Conservation (phyloP, 2,329 filamentous ascomycete species). For the Hortaea werneckii region DNA sequence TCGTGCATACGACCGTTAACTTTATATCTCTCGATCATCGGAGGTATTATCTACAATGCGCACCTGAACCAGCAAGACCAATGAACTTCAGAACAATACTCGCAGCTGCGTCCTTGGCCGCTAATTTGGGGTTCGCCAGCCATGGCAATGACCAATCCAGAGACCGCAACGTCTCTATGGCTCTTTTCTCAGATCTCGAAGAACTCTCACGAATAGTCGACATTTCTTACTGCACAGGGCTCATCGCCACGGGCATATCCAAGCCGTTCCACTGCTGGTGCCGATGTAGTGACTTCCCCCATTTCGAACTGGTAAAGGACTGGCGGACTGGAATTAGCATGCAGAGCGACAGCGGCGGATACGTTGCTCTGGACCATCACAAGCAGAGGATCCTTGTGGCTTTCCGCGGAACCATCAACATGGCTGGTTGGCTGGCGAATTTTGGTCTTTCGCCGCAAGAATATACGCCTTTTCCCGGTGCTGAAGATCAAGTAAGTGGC, state of each 20-base stretch:
- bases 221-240: slow-evolving; percentile 83
- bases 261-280: slow-evolving; percentile 78
- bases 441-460: slow-evolving; percentile 80
- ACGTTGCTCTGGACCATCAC: slow-evolving; percentile 75
- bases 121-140: too few species aligned
- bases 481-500: not conserved
- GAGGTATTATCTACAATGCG: too few species aligned
- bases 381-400: slow-evolving; percentile 65
- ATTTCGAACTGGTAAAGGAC: slow-evolving; percentile 66
- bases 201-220: slow-evolving; percentile 86
- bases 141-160: too few species aligned
- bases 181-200: slow-evolving; percentile 75
- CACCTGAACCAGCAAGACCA: too few species aligned
- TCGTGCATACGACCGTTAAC: too few species aligned
- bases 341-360: slow-evolving; percentile 84
- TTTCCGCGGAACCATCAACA: slow-evolving; percentile 88
- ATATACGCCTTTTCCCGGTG: slow-evolving; percentile 74
- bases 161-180: slow-evolving; percentile 41
- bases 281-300: slow-evolving; percentile 72
- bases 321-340: slow-evolving; percentile 85
- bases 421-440: slow-evolving; percentile 84
- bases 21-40: too few species aligned
- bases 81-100: too few species aligned
- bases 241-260: slow-evolving; percentile 58
- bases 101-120: too few species aligned